Conservation (phyloP, 495 filamentous ascomycete species). For the Amorphotheca resinae region DNA sequence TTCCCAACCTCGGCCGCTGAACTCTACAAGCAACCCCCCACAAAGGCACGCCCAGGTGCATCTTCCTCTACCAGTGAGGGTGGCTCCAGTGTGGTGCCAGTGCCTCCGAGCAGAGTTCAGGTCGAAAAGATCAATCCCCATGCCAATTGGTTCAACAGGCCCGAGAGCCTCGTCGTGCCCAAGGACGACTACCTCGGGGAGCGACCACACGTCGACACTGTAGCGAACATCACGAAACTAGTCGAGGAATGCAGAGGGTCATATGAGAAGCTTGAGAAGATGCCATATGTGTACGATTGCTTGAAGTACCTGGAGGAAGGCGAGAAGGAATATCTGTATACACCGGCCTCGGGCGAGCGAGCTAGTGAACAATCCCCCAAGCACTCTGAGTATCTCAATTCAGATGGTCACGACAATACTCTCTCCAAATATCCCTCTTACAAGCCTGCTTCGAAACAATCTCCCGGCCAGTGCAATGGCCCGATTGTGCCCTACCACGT, state of each 20-base stretch:
- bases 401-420: constrained; percentile 29
- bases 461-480: constrained; percentile 35
- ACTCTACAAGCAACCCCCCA: constrained; percentile 15
- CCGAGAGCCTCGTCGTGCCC: constrained; percentile 31
- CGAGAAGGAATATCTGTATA: constrained; percentile 34
- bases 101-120: constrained; percentile 12
- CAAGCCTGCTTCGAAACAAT: constrained; percentile 22
- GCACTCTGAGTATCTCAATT: constrained; percentile 28
- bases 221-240: constrained; percentile 36
- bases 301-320: constrained; percentile 33
- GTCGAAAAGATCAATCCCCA: constrained; percentile 27
- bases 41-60: constrained; percentile 19
- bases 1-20: constrained; percentile 15
- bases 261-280: constrained; percentile 35
- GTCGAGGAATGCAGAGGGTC: constrained; percentile 40
- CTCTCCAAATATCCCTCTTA: constrained; percentile 24
- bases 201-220: constrained; percentile 36
- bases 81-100: not conserved
- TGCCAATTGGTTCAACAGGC: constrained; percentile 36
- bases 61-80: constrained; percentile 13
- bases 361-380: constrained; percentile 31
- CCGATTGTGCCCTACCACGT: constrained; percentile 44
- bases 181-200: constrained; percentile 39
- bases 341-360: constrained; percentile 26
- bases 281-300: constrained; percentile 42